Conservation (phyloP, 371 early-diverging fungal genomes). For the Sanchytrium tribonematis region DNA sequence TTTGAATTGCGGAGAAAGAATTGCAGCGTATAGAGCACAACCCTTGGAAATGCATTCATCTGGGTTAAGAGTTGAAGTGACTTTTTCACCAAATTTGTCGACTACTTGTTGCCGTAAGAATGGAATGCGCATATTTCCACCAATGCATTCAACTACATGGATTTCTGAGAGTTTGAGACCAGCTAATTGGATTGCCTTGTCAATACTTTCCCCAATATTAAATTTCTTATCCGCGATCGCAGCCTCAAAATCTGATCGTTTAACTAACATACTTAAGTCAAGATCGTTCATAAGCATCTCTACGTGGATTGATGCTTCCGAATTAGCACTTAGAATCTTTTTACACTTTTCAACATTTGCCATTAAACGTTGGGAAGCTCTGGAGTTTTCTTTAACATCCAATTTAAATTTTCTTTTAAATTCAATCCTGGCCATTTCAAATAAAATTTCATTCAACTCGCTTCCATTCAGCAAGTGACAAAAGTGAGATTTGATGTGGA, state of each 20-base stretch:
- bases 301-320: conserved; percentile 61
- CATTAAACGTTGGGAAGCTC: conserved; percentile 68
- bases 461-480: no score
- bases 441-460: no score
- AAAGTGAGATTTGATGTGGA: no score
- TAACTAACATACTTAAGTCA: conserved; percentile 3
- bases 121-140: no score
- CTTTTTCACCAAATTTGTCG: conserved; percentile 27
- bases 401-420: conserved; percentile 83
- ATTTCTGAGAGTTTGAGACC: no score
- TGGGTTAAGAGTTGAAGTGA: conserved; percentile 69
- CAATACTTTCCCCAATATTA: conserved; percentile 37
- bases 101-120: conserved; percentile 10
- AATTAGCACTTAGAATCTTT: conserved; percentile 78
- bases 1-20: conserved; percentile 85
- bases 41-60: conserved; percentile 90
- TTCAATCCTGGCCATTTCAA: no score
- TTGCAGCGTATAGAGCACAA: conserved; percentile 85
- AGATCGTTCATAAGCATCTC: conserved; percentile 28
- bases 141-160: no score
- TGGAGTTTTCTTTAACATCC: conserved; percentile 56
- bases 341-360: conserved; percentile 76
- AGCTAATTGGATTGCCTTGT: conserved; percentile 45
- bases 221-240: conserved; percentile 39
- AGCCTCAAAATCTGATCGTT: conserved; percentile 44